A percentile compares a stretch with the other conserved stretches of the same genome.
Conservation (phyloP, 257 asterid genomes). For the Primulina huaijiensis region DNA sequence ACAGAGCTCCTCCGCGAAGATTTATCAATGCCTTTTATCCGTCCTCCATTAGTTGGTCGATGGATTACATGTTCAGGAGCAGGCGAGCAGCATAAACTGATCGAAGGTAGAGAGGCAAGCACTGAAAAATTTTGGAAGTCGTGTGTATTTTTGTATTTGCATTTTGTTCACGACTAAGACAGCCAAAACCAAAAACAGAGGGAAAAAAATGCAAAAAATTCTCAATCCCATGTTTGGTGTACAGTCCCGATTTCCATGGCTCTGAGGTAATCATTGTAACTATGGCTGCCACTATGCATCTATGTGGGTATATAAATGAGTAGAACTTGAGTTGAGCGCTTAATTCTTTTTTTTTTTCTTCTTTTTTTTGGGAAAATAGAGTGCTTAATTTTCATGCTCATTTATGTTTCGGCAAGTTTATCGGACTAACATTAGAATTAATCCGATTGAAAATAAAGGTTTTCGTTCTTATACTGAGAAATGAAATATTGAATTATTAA, state of each 20-base stretch:
- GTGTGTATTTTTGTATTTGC: not conserved
- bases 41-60: slow-evolving; percentile 47
- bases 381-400: too few species aligned
- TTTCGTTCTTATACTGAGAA: too few species aligned
- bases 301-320: too few species aligned
- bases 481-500: too few species aligned
- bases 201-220: too few species aligned
- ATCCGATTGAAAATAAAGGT: too few species aligned
- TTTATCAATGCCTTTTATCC: slow-evolving; percentile 62
- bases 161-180: not conserved
- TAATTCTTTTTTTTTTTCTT: too few species aligned
- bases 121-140: slow-evolving; percentile 24
- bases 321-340: too few species aligned
- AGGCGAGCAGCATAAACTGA: slow-evolving; percentile 47
- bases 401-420: too few species aligned
- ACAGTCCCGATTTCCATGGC: not conserved
- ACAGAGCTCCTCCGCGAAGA: slow-evolving; percentile 48
- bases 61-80: slow-evolving; percentile 55
- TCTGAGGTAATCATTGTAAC: not conserved
- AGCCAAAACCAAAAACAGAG: not conserved
- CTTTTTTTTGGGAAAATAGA: accelerated
- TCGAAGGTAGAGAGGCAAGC: slow-evolving; percentile 26
- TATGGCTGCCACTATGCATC: not conserved
- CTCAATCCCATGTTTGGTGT: not conserved
- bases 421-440: too few species aligned